phyloP scores from a whole-genome alignment of 1,139 yeast species.

The Scheffersomyces insectosa region DNA sequence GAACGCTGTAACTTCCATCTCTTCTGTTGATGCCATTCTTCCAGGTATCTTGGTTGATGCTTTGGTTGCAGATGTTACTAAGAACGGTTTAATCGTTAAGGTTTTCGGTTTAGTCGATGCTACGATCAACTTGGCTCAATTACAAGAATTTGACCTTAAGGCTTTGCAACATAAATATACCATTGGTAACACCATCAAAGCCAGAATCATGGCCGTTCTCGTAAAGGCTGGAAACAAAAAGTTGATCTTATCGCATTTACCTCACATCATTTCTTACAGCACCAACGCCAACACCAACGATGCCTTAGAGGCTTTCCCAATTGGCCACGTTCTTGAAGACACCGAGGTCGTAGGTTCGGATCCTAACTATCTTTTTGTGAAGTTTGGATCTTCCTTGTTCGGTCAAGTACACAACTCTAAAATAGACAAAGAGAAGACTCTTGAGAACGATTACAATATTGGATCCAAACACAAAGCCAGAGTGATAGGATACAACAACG shows the following conservation, averaged over 20 bases:
- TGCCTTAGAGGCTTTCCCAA: constrained; percentile 71
- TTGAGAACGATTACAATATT: constrained; percentile 52
- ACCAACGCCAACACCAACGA: constrained; percentile 18
- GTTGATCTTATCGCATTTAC: constrained; percentile 63
- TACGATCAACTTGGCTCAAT: constrained; percentile 67
- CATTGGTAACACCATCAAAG: constrained; percentile 65
- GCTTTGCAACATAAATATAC: constrained; percentile 62
- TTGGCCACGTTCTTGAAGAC: constrained; percentile 69
- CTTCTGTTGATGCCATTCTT: constrained; percentile 73
- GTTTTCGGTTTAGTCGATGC: constrained; percentile 77
- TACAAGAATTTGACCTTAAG: constrained; percentile 48
- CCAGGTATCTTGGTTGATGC: constrained; percentile 87
- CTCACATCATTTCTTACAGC: constrained; percentile 47
- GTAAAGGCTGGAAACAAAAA: constrained; percentile 58
- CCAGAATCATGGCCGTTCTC: constrained; percentile 68
- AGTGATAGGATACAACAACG: constrained; percentile 64
- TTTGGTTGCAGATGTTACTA: constrained; percentile 57
- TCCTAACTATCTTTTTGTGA: constrained; percentile 53
- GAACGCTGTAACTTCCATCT: constrained; percentile 51
- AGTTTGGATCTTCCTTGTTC: constrained; percentile 55
- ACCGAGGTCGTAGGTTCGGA: constrained; percentile 62
- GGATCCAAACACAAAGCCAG: constrained; percentile 78
- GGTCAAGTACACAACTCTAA: constrained; percentile 80
- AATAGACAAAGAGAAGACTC: constrained; percentile 51
- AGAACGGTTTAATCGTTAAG: constrained; percentile 64